Percentiles rank a stretch among this genome's conserved stretches.
Evolutionary conservation across 345 rosid species (phyloP).

Genomic region (Eucalyptus coolabah): DNA sequence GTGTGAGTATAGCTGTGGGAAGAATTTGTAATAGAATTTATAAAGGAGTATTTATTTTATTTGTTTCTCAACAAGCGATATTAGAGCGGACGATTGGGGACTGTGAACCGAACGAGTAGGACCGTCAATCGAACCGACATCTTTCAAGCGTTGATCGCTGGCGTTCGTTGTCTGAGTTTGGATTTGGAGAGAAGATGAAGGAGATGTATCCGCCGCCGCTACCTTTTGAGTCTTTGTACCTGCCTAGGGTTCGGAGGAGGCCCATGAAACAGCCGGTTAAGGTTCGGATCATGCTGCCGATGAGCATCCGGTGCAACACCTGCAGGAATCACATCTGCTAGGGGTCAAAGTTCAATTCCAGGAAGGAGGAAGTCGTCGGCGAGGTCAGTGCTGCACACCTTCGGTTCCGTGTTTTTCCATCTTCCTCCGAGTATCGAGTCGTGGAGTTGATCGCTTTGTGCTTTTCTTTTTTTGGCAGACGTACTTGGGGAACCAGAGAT

Average conservation of each 20-base stretch:
- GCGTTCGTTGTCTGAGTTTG: background rate
- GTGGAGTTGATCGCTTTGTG: background rate
- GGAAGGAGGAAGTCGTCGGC: conserved; percentile 76
- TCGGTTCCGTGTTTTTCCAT: no score
- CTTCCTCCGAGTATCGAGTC: background rate
- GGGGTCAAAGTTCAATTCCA: conserved; percentile 85
- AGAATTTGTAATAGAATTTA: no score
- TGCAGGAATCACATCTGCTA: conserved; percentile 79
- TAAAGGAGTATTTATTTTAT: no score
- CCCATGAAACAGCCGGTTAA: conserved; percentile 82
- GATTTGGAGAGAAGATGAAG: background rate
- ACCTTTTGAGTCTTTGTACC: conserved; percentile 72
- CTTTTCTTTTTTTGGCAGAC: conserved; percentile 27
- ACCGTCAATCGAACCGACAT: no score
- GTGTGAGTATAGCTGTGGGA: no score
- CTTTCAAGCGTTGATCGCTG: background rate
- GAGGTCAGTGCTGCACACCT: conserved; percentile 27
- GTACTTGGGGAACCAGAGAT: conserved; percentile 79
- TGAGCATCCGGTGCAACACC: conserved; percentile 85
- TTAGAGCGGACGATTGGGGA: no score
- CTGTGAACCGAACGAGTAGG: no score
- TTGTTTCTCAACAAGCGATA: no score
- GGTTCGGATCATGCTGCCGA: conserved; percentile 91
- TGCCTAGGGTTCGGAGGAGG: conserved; percentile 53
- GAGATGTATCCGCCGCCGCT: conserved; percentile 39